Conservation (phyloP, 2,329 filamentous ascomycete genomes). For the Calonectria pauciramosa region DNA sequence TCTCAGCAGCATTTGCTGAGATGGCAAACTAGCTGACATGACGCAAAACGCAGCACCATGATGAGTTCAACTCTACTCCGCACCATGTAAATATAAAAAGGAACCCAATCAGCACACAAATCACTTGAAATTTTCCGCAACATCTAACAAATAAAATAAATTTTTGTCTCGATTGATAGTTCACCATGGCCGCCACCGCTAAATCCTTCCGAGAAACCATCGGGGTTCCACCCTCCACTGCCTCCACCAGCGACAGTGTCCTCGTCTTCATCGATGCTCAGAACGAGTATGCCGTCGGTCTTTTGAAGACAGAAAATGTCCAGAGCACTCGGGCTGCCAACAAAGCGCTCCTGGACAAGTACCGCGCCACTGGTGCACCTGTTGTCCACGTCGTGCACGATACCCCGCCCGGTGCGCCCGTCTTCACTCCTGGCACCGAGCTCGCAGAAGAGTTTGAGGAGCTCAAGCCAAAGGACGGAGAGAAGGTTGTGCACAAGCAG, state of each 20-base stretch:
- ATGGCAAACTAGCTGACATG: not conserved
- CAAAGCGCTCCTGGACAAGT: conserved; percentile 68
- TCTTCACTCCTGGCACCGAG: conserved; percentile 74
- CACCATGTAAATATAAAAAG: not conserved
- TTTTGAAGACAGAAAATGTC: conserved; percentile 69
- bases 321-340: conserved; percentile 68
- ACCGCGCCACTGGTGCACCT: conserved; percentile 64
- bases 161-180: not conserved
- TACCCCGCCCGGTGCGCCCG: conserved; percentile 70
- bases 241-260: conserved; percentile 69
- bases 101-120: not conserved
- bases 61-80: not conserved
- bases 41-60: not conserved
- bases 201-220: conserved; percentile 63
- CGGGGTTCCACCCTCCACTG: conserved; percentile 67
- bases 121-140: too few species aligned
- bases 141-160: not conserved
- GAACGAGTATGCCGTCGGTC: conserved; percentile 75
- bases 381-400: conserved; percentile 74
- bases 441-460: conserved; percentile 74
- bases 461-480: conserved; percentile 64
- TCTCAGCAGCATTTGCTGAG: not conserved
- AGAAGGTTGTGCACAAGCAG: conserved; percentile 71
- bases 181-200: not conserved
- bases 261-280: conserved; percentile 80